Conservation (phyloP, 768 basidiomycete species). For the Amanita jacksonii region DNA sequence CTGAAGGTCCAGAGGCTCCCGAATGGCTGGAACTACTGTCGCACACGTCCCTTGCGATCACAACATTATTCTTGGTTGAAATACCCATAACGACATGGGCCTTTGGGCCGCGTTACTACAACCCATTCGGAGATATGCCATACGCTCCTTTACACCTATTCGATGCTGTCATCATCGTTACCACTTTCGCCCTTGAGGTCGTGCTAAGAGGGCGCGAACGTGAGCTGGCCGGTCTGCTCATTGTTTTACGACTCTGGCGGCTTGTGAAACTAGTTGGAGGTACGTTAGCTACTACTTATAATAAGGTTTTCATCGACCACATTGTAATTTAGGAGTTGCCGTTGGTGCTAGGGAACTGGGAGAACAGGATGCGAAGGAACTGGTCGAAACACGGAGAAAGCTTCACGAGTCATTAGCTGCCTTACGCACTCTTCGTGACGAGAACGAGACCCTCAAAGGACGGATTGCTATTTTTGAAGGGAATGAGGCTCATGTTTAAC, state of each 20-base stretch:
- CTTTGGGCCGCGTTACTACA: conserved; percentile 50
- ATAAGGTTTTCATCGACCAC: not conserved
- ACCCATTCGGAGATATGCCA: conserved; percentile 44
- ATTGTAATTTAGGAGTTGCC: conserved; percentile 53
- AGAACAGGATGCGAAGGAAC: conserved; percentile 40
- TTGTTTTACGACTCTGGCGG: conserved; percentile 73
- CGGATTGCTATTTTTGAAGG: conserved; percentile 18
- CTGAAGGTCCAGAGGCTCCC: conserved; percentile 33
- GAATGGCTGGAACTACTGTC: conserved; percentile 55
- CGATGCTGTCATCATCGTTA: conserved; percentile 60
- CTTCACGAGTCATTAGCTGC: conserved; percentile 35
- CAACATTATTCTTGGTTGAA: conserved; percentile 67
- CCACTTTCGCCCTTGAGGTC: conserved; percentile 67
- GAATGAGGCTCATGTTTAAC: conserved; percentile 2
- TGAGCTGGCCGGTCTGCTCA: conserved; percentile 61
- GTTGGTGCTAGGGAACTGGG: conserved; percentile 66
- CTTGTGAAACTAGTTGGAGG: conserved; percentile 63
- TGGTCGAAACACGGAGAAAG: conserved; percentile 38
- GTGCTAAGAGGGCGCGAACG: conserved; percentile 56
- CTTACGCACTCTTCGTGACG: conserved; percentile 35
- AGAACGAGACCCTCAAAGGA: conserved; percentile 44
- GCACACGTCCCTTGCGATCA: conserved; percentile 57
- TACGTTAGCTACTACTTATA: conserved; percentile 13
- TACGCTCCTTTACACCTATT: conserved; percentile 65
- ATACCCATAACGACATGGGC: conserved; percentile 64